These are phyloP conservation scores for Lumnitzera littorea DNA, from an alignment of 345 rosid genomes.

Conservation along the genomic window DNA sequence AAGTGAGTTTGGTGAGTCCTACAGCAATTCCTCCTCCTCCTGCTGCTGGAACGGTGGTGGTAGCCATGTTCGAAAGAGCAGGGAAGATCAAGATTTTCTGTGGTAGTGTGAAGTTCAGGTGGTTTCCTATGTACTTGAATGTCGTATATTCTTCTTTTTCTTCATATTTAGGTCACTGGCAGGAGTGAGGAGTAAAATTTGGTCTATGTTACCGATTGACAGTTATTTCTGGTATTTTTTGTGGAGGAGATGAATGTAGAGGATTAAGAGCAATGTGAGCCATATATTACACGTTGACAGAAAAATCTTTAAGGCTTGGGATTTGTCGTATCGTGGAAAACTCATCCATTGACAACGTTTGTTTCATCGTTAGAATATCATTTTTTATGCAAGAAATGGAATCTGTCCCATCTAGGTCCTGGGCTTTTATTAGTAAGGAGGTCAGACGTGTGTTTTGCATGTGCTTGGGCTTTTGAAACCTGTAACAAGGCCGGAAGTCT, in stretches of 20 bases:
- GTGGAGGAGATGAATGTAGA: slow-evolving; percentile 15
- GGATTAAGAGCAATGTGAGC: slow-evolving; percentile 14
- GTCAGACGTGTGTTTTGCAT: too few relatives aligned
- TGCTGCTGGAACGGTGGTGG: slow-evolving; percentile 62
- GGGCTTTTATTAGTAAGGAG: too few relatives aligned
- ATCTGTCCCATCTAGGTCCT: too few relatives aligned
- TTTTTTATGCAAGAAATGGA: too few relatives aligned
- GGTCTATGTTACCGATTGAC: slow-evolving; percentile 9
- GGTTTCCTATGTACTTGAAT: too few relatives aligned
- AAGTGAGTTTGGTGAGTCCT: slow-evolving; percentile 25
- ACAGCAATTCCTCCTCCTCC: slow-evolving; percentile 16
- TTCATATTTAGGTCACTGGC: slow-evolving; percentile 20
- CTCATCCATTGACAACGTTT: too few relatives aligned
- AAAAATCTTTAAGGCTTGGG: too few relatives aligned
- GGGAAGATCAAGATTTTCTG: neutral
- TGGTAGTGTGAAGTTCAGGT: neutral
- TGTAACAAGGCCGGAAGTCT: too few relatives aligned
- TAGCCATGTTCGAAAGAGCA: slow-evolving; percentile 17
- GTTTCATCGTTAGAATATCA: too few relatives aligned
- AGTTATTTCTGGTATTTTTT: slow-evolving; percentile 30
- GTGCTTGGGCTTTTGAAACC: too few relatives aligned
- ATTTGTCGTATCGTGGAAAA: too few relatives aligned
- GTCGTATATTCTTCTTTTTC: neutral
- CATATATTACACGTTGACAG: slow-evolving; percentile 8
- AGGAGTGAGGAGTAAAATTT: neutral